Evolutionary conservation across 2,329 filamentous ascomycete species (phyloP), one percentile per base, ranked within the genome.

Genomic region (Aureobasidium pullulans): DNA sequence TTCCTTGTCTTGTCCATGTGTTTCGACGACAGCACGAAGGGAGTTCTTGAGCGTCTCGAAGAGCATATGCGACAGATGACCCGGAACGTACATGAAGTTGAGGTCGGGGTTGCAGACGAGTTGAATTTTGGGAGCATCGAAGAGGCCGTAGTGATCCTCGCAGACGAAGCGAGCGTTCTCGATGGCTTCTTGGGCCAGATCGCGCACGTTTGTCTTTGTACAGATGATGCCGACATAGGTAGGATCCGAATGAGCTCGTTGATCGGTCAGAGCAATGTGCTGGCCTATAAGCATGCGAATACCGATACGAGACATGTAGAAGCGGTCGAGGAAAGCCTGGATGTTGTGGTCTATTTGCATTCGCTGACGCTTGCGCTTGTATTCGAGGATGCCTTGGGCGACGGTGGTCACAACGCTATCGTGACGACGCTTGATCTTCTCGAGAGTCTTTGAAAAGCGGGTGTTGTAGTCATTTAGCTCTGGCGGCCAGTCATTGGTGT

Each of bases 11-110:
- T 91, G 87, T 49, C 94, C 94, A 71, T 97, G 91, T 15, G 86
- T 89, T 76, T 99, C 94, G 60, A 99, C 94, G 40, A 99, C 94
- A 56, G 94, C 94, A 72, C 94, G 89, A 66, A 99, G 81, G 59
- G 92, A 96, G 80, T 99, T 99, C 79, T 99, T 99, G 72, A 99
- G 81, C 1, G 94, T 99, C 77, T 99, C 94, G 75, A 99, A 99
- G 54, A 99, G 87, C 94, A 99, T 99, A 77, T 99, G 94, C 66
- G 91, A 96, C 73, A 99, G 73, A 76, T 99, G 94, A n/a, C 94
- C 94, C 0, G 94, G 94, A 57, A 99, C 94, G 71, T 99, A 99
- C 94, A 99, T 99, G 77, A 99, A 99, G 79, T 95, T 88, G 69
- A 99, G 82, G 73, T 95, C 86, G 16, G 90, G 88, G 69, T 92